phyloP scores from a whole-genome alignment of 129 eudicot species.

The Pulicaria dysenterica region DNA sequence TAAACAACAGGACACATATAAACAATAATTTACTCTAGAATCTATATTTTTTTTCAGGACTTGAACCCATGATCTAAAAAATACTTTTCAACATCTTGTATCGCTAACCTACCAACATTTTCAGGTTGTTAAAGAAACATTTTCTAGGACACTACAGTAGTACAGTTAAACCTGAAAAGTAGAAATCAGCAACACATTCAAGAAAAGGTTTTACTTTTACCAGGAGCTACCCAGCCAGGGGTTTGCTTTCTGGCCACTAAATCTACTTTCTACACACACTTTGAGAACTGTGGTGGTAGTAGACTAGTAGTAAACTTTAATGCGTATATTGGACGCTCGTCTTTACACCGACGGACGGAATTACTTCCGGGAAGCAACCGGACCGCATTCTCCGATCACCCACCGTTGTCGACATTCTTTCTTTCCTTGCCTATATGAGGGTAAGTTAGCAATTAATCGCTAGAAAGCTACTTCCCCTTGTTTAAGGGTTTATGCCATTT shows the following conservation, averaged over 20 bases:
- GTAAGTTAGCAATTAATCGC: slow-evolving; percentile 25
- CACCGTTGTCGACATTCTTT: slow-evolving; percentile 11
- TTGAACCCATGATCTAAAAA: too few relatives aligned
- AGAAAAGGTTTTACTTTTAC: slow-evolving; percentile 1
- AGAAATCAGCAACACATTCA: too few relatives aligned
- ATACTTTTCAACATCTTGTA: too few relatives aligned
- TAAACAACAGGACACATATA: too few relatives aligned
- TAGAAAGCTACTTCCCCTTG: slow-evolving; percentile 18
- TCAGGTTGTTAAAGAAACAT: too few relatives aligned
- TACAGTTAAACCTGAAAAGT: neutral
- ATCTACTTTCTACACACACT: neutral
- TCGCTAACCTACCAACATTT: too few relatives aligned
- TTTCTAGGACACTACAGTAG: too few relatives aligned
- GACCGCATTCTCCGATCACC: slow-evolving; percentile 23
- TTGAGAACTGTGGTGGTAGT: neutral
- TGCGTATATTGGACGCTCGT: slow-evolving; percentile 24
- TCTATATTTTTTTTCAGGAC: too few relatives aligned
- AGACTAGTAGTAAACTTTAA: neutral
- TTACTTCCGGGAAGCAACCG: slow-evolving; percentile 19
- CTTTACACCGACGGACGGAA: slow-evolving; percentile 32
- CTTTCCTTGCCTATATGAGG: neutral
- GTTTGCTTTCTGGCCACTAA: slow-evolving; percentile 10
- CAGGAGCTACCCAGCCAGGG: neutral
- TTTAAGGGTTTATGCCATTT: neutral
- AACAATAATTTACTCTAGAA: too few relatives aligned